These are phyloP conservation scores for Populus simonii DNA, from an alignment of 345 rosid species.

Conservation along the genomic window DNA sequence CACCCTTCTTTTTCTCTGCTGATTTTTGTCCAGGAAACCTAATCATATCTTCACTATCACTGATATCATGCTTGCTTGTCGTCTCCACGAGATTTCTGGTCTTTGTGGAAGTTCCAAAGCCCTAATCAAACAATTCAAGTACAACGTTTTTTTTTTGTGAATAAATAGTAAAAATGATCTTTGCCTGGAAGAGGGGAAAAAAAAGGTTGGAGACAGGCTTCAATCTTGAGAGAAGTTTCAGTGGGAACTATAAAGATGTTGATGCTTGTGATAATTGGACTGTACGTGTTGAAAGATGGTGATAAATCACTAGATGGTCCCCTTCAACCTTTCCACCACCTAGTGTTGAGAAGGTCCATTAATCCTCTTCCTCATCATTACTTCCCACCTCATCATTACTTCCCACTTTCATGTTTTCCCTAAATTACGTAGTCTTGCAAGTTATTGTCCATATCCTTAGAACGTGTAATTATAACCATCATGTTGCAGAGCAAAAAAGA, in stretches of 20 bases:
- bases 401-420: slow-evolving; percentile 7
- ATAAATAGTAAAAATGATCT: no score
- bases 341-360: slow-evolving; percentile 21
- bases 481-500: neutral
- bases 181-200: neutral
- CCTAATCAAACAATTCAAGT: neutral
- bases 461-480: slow-evolving; percentile 2
- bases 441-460: slow-evolving; percentile 8
- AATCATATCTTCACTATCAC: neutral
- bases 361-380: slow-evolving; percentile 24
- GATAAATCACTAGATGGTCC: slow-evolving; percentile 16
- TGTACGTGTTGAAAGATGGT: neutral
- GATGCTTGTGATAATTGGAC: neutral
- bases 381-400: slow-evolving; percentile 18
- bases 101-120: slow-evolving; percentile 6
- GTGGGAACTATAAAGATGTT: slow-evolving; percentile 18
- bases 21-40: neutral
- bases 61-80: neutral
- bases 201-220: neutral
- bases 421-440: neutral
- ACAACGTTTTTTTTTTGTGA: no score
- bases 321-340: slow-evolving; percentile 12
- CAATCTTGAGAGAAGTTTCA: slow-evolving; percentile 3
- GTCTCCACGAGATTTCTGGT: neutral
- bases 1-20: no score